phyloP scores from a whole-genome alignment of 1,284 basidiomycete species.

The Malassezia japonica region DNA sequence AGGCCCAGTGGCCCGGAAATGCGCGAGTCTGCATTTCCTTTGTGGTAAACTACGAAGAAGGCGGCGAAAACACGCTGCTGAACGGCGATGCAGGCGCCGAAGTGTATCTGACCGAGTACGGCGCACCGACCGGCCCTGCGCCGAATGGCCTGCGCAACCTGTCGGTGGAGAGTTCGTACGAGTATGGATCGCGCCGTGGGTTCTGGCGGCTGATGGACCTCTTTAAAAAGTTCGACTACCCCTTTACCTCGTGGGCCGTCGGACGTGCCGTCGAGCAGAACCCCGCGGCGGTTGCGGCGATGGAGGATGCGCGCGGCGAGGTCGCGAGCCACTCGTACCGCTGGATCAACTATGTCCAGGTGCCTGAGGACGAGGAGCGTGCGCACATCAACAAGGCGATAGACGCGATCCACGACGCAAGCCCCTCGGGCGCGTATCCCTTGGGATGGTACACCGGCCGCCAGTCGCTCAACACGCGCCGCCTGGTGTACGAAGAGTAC shows the following conservation, averaged over 20 bases:
- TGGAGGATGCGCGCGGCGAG: constrained; percentile 47
- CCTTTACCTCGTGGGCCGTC: constrained; percentile 48
- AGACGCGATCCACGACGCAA: constrained; percentile 40
- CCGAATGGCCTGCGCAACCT: constrained; percentile 38
- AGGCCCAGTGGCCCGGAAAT: constrained; percentile 49
- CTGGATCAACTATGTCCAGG: constrained; percentile 46
- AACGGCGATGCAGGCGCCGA: constrained; percentile 44
- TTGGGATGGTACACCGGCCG: constrained; percentile 50
- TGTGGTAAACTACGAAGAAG: constrained; percentile 50
- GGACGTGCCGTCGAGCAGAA: constrained; percentile 49
- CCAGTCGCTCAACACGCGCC: constrained; percentile 37
- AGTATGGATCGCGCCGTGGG: constrained; percentile 49
- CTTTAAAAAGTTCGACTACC: constrained; percentile 41
- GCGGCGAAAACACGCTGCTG: constrained; percentile 46
- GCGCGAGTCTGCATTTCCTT: constrained; percentile 49
- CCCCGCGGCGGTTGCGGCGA: constrained; percentile 39
- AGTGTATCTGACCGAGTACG: constrained; percentile 46
- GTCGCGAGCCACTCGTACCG: constrained; percentile 48
- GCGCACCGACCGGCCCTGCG: constrained; percentile 24
- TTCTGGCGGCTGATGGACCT: constrained; percentile 49
- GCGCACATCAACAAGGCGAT: constrained; percentile 44
- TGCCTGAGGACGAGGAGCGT: constrained; percentile 43
- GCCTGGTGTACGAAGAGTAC: constrained; percentile 45
- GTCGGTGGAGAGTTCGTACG: constrained; percentile 48
- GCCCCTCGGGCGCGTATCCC: constrained; percentile 30